Evolutionary conservation across 345 rosid species (phyloP), one percentile per base, ranked within the genome.

Genomic region (Populus pruinosa): DNA sequence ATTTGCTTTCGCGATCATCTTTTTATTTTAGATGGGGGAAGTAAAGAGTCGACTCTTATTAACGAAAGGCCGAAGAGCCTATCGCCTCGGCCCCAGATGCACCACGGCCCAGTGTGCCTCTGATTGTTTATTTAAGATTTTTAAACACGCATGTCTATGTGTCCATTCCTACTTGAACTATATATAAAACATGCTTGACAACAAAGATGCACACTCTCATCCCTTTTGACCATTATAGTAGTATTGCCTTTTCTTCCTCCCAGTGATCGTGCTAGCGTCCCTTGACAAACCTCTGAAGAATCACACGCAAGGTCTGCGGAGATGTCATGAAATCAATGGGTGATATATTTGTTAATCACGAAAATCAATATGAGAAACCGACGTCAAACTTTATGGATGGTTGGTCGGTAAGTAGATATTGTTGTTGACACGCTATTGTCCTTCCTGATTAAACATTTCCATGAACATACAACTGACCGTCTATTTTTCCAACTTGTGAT

Each of bases 321-420:
- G 41, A 27, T 81, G 84, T 79, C 81, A 47, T 12, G 27, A 67
- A 17, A 25, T 49, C 36, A 81, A 73, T 76, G 88, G 80, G 4
- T 71, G 10, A 14, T 12, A 8, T 18, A 67, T 47, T 73, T 73
- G 23, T 70, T 77, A 66, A 65, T 69, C 35, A 12, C 59, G 64
- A 49, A 16, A 25, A 35, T 64, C 13, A 49, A 18, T 31, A 77
- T 9, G 63, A 78, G 71, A 69, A 68, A 71, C 67, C 65, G 56
- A 70, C 82, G 65, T 75, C 79, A 71, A 78, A 77, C 87, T 83
- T 85, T 71, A 23, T 80, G 87, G 86, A 14, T 81, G 87, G 85
- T 36, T 29, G 64, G 29, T 2, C 64, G 64, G 29, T 2, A 8
- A 50, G 36, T 64, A 47, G 25, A 77, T 78, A 71, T 82, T 29